Conservation (phyloP, 495 filamentous ascomycete species). For the Stereocaulon alpinum region DNA sequence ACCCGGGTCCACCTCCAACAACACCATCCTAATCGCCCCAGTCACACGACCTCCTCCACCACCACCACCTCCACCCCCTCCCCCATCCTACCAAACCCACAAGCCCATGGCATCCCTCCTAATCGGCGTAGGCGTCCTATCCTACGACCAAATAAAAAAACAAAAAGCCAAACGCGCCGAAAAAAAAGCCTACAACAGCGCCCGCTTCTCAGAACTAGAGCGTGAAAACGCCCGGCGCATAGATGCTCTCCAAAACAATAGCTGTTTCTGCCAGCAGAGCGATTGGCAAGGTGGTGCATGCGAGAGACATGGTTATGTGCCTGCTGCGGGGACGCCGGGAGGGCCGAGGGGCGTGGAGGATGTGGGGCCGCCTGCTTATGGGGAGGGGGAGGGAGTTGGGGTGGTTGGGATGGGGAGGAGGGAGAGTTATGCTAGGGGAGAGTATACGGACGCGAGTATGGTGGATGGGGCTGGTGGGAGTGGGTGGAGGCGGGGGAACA, state of each 20-base stretch:
- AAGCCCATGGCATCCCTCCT: constrained; percentile 19
- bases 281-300: constrained; percentile 16
- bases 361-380: not conserved
- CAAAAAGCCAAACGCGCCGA: not conserved
- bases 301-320: constrained; percentile 4
- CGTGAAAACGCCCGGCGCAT: constrained; percentile 17
- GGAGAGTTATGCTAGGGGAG: too few species aligned
- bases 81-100: not conserved
- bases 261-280: constrained; percentile 17
- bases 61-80: not conserved
- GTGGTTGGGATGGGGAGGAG: not conserved
- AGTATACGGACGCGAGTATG: not conserved
- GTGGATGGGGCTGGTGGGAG: not conserved
- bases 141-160: constrained; percentile 17
- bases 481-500: not conserved
- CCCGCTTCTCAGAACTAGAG: constrained; percentile 18
- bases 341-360: not conserved
- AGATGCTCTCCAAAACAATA: constrained; percentile 1
- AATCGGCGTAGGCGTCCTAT: constrained; percentile 13
- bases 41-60: too few species aligned
- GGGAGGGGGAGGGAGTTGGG: not conserved
- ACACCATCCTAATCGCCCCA: not conserved
- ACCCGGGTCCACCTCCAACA: too few species aligned
- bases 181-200: not conserved
- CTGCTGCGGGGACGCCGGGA: not conserved